Percentiles rank a stretch among this genome's conserved stretches.
Conservation (phyloP, 495 filamentous ascomycete species). For the Cetradonia linearis region DNA sequence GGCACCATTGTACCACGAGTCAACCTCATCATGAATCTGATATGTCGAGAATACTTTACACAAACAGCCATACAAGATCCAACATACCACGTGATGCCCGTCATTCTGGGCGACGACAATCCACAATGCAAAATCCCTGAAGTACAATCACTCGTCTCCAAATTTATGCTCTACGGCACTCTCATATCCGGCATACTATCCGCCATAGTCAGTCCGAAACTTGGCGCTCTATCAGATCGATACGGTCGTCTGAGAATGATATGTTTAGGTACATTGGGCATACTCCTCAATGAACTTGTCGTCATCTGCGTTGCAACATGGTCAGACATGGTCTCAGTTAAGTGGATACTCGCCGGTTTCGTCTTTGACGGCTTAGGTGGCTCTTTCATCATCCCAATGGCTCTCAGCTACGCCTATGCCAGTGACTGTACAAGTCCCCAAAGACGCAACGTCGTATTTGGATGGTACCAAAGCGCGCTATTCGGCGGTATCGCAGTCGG, state of each 20-base stretch:
- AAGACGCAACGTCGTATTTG: slow-evolving; percentile 74
- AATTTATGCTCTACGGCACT: slow-evolving; percentile 63
- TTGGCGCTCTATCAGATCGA: slow-evolving; percentile 80
- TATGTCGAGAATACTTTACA: slow-evolving; percentile 69
- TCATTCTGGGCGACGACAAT: slow-evolving; percentile 57
- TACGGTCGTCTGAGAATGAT: slow-evolving; percentile 71
- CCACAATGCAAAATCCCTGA: slow-evolving; percentile 58
- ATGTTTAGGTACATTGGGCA: slow-evolving; percentile 53
- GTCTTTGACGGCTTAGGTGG: slow-evolving; percentile 74
- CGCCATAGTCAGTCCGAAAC: slow-evolving; percentile 67
- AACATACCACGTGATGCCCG: slow-evolving; percentile 48
- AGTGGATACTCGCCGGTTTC: slow-evolving; percentile 62
- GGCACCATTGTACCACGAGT: slow-evolving; percentile 69
- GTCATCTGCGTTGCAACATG: slow-evolving; percentile 66
- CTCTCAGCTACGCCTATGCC: slow-evolving; percentile 73
- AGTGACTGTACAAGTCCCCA: slow-evolving; percentile 77
- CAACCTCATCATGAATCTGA: slow-evolving; percentile 66
- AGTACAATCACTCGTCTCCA: slow-evolving; percentile 63
- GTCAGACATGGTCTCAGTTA: slow-evolving; percentile 58
- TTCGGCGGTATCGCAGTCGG: slow-evolving; percentile 81
- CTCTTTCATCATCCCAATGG: slow-evolving; percentile 74
- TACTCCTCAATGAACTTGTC: slow-evolving; percentile 58
- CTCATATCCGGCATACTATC: slow-evolving; percentile 60
- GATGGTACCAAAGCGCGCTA: slow-evolving; percentile 76
- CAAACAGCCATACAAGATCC: slow-evolving; percentile 50